phyloP scores from a whole-genome alignment of 73 alveolate species.

The Uronychia setigera region DNA sequence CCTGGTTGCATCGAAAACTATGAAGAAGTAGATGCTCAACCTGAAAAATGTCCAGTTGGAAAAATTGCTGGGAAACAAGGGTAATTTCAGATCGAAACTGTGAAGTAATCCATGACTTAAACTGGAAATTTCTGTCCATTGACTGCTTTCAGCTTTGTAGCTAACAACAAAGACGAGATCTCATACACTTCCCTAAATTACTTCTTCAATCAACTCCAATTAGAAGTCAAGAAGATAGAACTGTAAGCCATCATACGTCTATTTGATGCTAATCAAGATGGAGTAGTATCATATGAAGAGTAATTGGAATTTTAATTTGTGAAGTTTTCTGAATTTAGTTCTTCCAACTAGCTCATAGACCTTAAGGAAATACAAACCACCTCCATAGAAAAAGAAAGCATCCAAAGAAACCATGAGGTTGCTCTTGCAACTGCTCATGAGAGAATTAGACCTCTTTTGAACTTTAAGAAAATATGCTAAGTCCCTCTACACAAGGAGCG shows the following conservation, averaged over 20 bases:
- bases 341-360: neutral
- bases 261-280: neutral
- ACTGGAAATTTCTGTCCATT: neutral
- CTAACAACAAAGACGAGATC: neutral
- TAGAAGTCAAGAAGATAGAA: neutral
- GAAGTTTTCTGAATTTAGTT: neutral
- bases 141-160: neutral
- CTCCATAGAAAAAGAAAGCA: neutral
- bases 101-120: neutral
- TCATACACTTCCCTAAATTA: neutral
- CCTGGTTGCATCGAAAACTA: no score
- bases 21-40: no score
- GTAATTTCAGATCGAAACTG: neutral
- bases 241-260: neutral
- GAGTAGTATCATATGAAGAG: neutral
- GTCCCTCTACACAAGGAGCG: neutral
- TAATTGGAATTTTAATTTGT: neutral
- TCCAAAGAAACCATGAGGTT: neutral
- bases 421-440: neutral
- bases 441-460: neutral
- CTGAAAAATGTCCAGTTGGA: no score
- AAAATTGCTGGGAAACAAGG: no score
- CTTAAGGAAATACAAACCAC: neutral
- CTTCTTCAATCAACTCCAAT: neutral
- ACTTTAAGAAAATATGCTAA: neutral